Conservation (phyloP, 2,329 filamentous ascomycete genomes). For the Trichoderma sp. region DNA sequence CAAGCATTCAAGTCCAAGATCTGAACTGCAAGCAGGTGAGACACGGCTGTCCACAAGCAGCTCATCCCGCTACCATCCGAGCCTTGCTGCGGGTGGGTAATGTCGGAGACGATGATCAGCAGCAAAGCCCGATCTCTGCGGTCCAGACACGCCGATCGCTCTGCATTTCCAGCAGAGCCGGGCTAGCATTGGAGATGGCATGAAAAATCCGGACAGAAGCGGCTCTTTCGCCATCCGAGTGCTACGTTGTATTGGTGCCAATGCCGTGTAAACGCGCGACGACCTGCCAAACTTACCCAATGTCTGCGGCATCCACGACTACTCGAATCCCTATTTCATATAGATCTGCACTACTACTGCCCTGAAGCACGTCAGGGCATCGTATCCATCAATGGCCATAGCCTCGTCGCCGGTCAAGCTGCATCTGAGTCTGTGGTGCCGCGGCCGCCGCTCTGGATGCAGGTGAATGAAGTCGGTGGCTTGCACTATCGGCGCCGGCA, state of each 20-base stretch:
- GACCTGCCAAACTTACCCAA: background rate
- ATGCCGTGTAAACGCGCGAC: background rate
- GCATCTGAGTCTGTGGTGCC: background rate
- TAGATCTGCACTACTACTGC: background rate
- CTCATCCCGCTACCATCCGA: background rate
- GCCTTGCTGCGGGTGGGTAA: background rate
- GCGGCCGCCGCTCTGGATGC: background rate
- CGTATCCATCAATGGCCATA: background rate
- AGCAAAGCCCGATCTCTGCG: constrained; percentile 8
- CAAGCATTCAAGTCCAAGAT: background rate
- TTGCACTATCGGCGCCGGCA: constrained; percentile 1
- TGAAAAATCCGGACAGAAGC: background rate
- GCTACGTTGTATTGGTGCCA: background rate
- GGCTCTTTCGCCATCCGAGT: background rate
- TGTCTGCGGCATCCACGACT: background rate
- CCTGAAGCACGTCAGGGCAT: background rate
- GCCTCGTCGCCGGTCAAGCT: background rate
- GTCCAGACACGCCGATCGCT: constrained; percentile 13
- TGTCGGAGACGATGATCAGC: constrained; percentile 14
- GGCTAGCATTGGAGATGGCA: background rate
- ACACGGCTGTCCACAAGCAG: background rate
- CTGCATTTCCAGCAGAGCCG: background rate
- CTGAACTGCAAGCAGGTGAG: background rate
- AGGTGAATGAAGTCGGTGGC: background rate
- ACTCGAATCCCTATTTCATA: background rate